These are phyloP conservation scores for Lathyrus oleraceus DNA, from an alignment of 306 rosid species.

Conservation along the genomic window DNA sequence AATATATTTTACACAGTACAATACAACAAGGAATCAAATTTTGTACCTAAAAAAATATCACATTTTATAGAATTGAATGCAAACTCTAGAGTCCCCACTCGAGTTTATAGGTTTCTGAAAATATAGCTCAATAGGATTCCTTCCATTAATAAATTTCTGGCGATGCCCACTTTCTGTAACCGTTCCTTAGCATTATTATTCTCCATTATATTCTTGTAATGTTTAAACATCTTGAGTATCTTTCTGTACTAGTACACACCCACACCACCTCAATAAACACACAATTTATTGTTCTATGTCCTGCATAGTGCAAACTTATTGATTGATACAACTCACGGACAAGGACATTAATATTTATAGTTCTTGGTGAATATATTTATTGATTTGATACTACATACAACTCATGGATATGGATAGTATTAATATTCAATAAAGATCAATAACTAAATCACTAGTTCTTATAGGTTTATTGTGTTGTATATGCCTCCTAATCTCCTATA, in stretches of 20 bases:
- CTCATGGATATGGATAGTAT: constrained; percentile 12
- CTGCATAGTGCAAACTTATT: neutral
- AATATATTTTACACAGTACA: no score
- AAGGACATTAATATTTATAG: constrained; percentile 10
- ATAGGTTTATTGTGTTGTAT: neutral
- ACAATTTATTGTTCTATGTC: constrained; percentile 35
- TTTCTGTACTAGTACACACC: constrained; percentile 20
- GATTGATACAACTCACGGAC: constrained; percentile 9
- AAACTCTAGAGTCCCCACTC: neutral
- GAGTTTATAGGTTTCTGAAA: neutral
- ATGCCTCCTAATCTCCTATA: neutral
- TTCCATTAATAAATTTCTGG: neutral
- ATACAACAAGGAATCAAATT: no score
- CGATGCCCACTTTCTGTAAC: neutral
- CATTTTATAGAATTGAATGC: neutral
- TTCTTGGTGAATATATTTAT: constrained; percentile 25
- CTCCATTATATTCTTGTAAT: neutral
- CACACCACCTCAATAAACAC: constrained; percentile 6
- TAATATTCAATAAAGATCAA: constrained; percentile 16
- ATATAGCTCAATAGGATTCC: neutral
- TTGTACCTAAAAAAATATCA: no score
- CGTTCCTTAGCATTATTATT: neutral
- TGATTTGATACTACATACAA: neutral
- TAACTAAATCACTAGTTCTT: neutral
- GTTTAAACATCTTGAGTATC: constrained; percentile 4